Evolutionary conservation across 345 rosid genomes (phyloP), one percentile per base, ranked within the genome.

Genomic region (Citrus maxima): DNA sequence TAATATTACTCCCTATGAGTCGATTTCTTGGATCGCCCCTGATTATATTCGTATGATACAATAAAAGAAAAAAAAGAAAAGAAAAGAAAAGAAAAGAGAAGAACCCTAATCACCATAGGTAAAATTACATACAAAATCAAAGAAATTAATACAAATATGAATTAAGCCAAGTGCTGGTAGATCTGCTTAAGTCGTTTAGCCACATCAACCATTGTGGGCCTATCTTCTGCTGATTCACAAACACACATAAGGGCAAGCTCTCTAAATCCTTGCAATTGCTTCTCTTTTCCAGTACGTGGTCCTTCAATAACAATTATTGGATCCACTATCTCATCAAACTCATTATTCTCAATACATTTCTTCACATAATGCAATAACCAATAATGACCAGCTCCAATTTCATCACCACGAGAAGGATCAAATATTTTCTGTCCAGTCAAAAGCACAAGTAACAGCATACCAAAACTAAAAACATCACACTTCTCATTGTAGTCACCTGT

Each of bases 401-500:
- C 25, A 24, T 70, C 58, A n/a, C 10, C 18, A 13, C 3, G 55
- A 9, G 34, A 42, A 69, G 4, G 32, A 46, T 14, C 8, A 16
- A 16, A 21, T 46, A 51, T 7, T 42, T 55, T 70, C n/a, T 25
- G 59, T 18, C 83, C 85, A 1, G 78, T 70, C 40, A 81, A 71
- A 60, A 86, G 78, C 28, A 70, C 59, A 3, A 79, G 28, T 13
- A 83, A 51, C 13, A 74, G 5, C 24, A 40, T 35, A 24, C 85
- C 86, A 6, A 83, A 77, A 7, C 19, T 13, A 67, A 64, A 83
- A 81, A 78, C 88, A 74, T 83, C 85, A 18, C 0, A 16, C 74
- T 71, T 86, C 78, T 86, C 88, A 32, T 60, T 77, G 55, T 63
- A 32, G 13, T 24, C 18, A 63, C 72, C 80, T 2, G 69, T 74